Percentiles rank a stretch among this genome's conserved stretches.
phyloP scores from a whole-genome alignment of 768 basidiomycete genomes.

The Wakefieldia striispora region DNA sequence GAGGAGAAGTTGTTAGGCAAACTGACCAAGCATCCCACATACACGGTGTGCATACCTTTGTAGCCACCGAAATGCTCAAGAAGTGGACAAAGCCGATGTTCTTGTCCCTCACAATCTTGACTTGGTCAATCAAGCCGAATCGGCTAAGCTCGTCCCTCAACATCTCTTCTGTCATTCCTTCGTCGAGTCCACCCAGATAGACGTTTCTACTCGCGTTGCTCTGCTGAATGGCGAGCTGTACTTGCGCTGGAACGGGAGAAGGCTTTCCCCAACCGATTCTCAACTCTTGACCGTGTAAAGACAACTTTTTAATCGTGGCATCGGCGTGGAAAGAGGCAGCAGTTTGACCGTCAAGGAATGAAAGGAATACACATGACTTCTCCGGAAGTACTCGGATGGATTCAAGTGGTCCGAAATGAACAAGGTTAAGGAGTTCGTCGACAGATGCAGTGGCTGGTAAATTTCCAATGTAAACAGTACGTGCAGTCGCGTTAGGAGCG shows the following conservation, averaged over 20 bases:
- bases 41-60: slow-evolving; percentile 62
- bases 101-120: slow-evolving; percentile 99
- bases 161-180: slow-evolving; percentile 86
- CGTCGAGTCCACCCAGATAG: slow-evolving; percentile 92
- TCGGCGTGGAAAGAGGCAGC: slow-evolving; percentile 98
- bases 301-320: slow-evolving; percentile 89
- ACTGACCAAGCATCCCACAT: neutral
- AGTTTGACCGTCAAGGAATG: slow-evolving; percentile 90
- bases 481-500: slow-evolving; percentile 59
- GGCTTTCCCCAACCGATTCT: slow-evolving; percentile 99
- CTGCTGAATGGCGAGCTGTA: slow-evolving; percentile 85
- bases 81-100: slow-evolving; percentile 99
- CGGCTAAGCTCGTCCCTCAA: slow-evolving; percentile 87
- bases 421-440: slow-evolving; percentile 95
- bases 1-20: neutral
- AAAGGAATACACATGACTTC: slow-evolving; percentile 97
- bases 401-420: slow-evolving; percentile 97
- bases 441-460: slow-evolving; percentile 94
- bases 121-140: slow-evolving; percentile 97
- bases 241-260: slow-evolving; percentile 80
- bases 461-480: slow-evolving; percentile 97
- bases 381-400: slow-evolving; percentile 92
- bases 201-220: slow-evolving; percentile 95
- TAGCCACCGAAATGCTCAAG: slow-evolving; percentile 90
- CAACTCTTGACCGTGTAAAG: slow-evolving; percentile 92